Conservation (phyloP, 164 flowering plant genomes). For the Berberis vulgaris region DNA sequence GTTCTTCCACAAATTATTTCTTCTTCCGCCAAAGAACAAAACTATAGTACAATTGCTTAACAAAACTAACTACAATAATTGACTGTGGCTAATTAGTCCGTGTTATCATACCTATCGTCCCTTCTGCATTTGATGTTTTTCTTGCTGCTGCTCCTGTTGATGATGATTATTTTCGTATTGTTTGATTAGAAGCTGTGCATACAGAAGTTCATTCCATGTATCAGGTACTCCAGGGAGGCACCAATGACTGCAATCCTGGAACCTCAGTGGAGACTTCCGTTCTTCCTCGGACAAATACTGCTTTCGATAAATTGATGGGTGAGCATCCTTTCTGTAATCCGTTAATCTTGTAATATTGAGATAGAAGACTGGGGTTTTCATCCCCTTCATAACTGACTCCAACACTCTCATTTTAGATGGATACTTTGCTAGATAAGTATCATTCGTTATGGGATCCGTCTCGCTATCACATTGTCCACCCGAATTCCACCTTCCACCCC, state of each 20-base stretch:
- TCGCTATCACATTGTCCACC: constrained; percentile 13
- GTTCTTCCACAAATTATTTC: no score
- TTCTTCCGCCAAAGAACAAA: no score
- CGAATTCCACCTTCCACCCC: constrained; percentile 16
- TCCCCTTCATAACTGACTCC: constrained; percentile 6
- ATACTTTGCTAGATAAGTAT: constrained; percentile 8
- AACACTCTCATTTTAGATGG: constrained; percentile 12
- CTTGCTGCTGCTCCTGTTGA: no score
- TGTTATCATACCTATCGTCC: no score
- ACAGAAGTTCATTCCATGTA: no score
- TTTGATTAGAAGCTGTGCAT: no score
- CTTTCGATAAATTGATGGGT: constrained; percentile 5
- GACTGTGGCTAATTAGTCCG: no score
- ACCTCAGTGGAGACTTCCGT: not conserved
- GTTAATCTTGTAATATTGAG: constrained; percentile 12
- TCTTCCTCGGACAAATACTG: constrained; percentile 6
- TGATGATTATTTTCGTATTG: no score
- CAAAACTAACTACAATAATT: no score
- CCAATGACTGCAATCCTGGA: constrained; percentile 1
- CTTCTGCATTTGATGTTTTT: no score
- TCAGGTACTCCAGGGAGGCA: no score
- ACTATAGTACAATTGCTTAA: no score
- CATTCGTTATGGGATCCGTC: constrained; percentile 11
- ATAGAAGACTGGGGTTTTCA: constrained; percentile 11
- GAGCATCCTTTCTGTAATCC: constrained; percentile 4